Evolutionary conservation across 805 yeast species (phyloP), one percentile per base, ranked within the genome.

Genomic region (Peterozyma toletana): DNA sequence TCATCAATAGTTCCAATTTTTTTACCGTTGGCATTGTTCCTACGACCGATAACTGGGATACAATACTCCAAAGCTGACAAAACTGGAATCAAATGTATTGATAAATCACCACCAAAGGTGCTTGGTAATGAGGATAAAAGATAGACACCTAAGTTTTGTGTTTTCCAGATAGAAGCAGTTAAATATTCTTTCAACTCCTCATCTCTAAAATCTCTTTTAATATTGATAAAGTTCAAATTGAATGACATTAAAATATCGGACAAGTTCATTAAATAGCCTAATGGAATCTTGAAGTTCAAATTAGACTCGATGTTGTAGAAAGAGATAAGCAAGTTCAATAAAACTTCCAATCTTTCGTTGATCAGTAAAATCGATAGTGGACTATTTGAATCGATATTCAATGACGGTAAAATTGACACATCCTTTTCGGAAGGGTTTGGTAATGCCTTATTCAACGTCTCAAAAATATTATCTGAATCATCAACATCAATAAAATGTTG

Each of bases 201-300:
- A 53, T 81, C 83, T 48, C 83, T 68, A 46, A 83, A 71, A 48
- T 81, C 87, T 39, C 73, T 68, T 50, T 73, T 76, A 54, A 81
- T 68, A 2, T 79, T 69, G 33, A 80, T 60, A 48, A 76, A 78
- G 42, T 70, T 75, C 11, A 73, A 60, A 50, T 80, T 78, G 46
- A 86, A 59, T 14, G 80, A 69, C 46, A 77, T 60, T 13, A 82
- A 54, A 11, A 80, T 62, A 52, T 83, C 88, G 17, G 70, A 64
- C 40, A 81, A 47, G 9, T 67, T 56, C 5, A 83, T 55, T 2
- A 83, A 55, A 38, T 63, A 53, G 1, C 91, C 90, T 11, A 86
- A 49, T 2, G 95, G 93, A 7, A 85, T 42, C 34, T 56, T 53
- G 71, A 67, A 9, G 80, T 71, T 11, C 79, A 66, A 51, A 67